Conservation (phyloP, 441 rosid species). For the Croton laevigatus region DNA sequence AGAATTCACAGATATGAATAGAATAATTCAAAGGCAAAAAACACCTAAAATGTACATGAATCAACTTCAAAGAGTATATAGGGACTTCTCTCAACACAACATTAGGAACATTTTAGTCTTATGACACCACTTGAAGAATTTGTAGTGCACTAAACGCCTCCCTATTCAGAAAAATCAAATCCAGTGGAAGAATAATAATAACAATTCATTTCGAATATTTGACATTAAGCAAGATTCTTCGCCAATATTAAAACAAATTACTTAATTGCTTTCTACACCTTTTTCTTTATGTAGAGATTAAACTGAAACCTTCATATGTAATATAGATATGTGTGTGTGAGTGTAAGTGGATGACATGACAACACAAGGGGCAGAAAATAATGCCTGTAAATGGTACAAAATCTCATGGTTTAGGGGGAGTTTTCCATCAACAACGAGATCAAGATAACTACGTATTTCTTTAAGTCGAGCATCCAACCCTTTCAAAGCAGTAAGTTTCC, state of each 20-base stretch:
- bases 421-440: constrained; percentile 49
- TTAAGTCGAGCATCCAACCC: constrained; percentile 58
- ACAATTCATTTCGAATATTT: not conserved
- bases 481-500: constrained; percentile 56
- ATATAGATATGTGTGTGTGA: not conserved
- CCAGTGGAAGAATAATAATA: not conserved
- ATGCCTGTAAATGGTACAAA: constrained; percentile 57
- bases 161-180: not conserved
- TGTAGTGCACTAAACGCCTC: not conserved
- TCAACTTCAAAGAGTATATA: not conserved
- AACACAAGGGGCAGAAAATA: not conserved
- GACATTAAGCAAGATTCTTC: not conserved
- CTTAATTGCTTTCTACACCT: not conserved
- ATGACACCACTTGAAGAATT: not conserved
- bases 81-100: too few relatives aligned
- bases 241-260: not conserved
- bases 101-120: not conserved
- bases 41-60: not conserved
- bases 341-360: not conserved
- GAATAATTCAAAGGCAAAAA: not conserved
- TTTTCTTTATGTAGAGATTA: not conserved
- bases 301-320: not conserved
- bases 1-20: not conserved
- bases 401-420: constrained; percentile 64
- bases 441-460: constrained; percentile 52